These are phyloP conservation scores for Leishmania major DNA, from an alignment of 208 protist species.

Conservation along the genomic window DNA sequence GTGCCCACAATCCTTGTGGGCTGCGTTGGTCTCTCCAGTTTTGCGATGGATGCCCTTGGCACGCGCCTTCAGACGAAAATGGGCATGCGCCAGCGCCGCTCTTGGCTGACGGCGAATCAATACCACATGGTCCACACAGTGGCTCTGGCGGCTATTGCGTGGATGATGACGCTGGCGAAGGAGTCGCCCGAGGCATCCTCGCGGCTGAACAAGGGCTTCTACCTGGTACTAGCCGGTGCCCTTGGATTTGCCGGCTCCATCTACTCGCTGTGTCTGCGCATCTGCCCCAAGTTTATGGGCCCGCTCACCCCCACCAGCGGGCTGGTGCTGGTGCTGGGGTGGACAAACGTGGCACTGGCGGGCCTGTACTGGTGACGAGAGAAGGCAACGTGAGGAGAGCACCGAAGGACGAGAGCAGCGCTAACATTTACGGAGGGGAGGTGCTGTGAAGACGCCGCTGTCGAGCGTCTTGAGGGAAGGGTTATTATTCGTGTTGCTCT, in stretches of 20 bases:
- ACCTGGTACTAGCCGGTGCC: conserved; percentile 50
- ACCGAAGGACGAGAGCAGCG: neutral
- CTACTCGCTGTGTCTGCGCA: conserved; percentile 59
- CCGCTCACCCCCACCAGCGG: conserved; percentile 69
- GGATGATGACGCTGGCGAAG: conserved; percentile 31
- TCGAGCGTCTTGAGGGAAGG: neutral
- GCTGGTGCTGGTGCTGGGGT: conserved; percentile 67
- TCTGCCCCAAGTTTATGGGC: conserved; percentile 53
- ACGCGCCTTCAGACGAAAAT: conserved; percentile 33
- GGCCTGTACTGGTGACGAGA: conserved; percentile 45
- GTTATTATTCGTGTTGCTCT: neutral
- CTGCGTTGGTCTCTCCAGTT: conserved; percentile 36
- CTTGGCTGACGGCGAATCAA: conserved; percentile 53
- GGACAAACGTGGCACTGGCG: conserved; percentile 57
- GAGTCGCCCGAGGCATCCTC: conserved; percentile 27
- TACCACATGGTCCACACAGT: conserved; percentile 56
- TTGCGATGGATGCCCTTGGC: conserved; percentile 34
- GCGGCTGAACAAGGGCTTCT: conserved; percentile 53
- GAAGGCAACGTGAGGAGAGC: neutral
- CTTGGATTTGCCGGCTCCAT: conserved; percentile 69
- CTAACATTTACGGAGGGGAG: neutral
- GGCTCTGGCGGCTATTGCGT: conserved; percentile 40
- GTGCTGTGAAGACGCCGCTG: neutral
- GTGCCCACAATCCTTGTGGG: conserved; percentile 39
- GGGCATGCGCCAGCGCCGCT: conserved; percentile 42